Base-by-base conservation (phyloP, 2,329 filamentous ascomycete genomes). In the Myriosclerotinia curreyana region DNA sequence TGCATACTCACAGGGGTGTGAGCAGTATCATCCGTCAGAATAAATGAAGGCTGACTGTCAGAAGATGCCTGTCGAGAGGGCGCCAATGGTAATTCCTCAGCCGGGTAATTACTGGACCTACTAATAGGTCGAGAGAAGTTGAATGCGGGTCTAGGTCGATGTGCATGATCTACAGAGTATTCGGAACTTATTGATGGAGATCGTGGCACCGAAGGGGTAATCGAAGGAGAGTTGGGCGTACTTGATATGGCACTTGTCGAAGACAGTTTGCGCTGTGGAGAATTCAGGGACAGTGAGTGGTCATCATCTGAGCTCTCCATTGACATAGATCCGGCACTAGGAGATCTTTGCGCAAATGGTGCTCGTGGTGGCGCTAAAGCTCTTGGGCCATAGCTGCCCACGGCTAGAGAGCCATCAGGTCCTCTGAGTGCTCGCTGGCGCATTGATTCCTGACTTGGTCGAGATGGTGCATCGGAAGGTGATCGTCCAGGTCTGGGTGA, bases 41-140 rank as follows among this genome's bases (percentile, higher is more conserved):
- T 83, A 5, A 86, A 87, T 0, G 72, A 73, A 42, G 83, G 82
- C 66, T 89, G 86, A 71, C 86, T 89, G 70, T 90, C 87, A 6
- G 82, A 85, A 25, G 87, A 89, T 9, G 84, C 80, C 73, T 89
- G 86, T 44, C 86, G 80, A 12, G 81, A 80, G 55, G 86, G 85
- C 51, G 78, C 75, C n/a, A 88, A 75, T 64, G 71, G 70, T 49
- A 82, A 78, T 20, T 85, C 84, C 42, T 69, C 68, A 15, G 22
- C 11, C n/a, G 60, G 50, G 28, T 62, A 40, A 55, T 62, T 86
- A 66, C 86, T 86, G 66, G 86, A 84, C 73, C 88, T 83, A 75
- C 94, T 97, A 66, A 96, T 78, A 0, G 95, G 95, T 51, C 95
- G 85, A 0, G 95, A 98, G 75, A 98, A 98, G 77, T 99, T 98